These are phyloP conservation scores for Saccharomycopsis javanensis DNA, from an alignment of 805 yeast species.

Conservation along the genomic window DNA sequence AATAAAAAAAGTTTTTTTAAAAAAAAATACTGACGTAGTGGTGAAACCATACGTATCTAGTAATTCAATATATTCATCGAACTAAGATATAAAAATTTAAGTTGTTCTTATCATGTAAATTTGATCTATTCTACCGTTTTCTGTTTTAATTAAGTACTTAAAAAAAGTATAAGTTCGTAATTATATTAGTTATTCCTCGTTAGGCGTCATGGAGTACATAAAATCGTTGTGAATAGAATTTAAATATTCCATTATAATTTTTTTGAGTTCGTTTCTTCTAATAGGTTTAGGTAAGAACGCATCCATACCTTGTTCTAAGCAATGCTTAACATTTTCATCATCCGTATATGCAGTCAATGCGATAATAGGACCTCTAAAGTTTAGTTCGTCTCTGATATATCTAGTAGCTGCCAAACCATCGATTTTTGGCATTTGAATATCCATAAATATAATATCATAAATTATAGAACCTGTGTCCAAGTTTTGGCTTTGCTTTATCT, in stretches of 20 bases:
- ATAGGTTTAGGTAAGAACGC: conserved; percentile 88
- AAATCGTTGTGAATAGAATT: conserved; percentile 10
- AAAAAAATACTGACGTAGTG: no score
- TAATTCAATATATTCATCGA: no score
- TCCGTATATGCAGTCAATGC: conserved; percentile 96
- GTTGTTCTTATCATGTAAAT: no score
- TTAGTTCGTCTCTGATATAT: conserved; percentile 53
- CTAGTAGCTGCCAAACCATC: conserved; percentile 85
- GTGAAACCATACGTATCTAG: no score
- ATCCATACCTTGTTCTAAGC: conserved; percentile 85
- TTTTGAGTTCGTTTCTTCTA: conserved; percentile 55
- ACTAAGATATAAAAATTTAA: no score
- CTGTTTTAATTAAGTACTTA: no score
- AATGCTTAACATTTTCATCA: conserved; percentile 76
- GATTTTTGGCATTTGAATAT: conserved; percentile 91
- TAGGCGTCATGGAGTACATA: conserved; percentile 12
- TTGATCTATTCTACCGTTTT: no score
- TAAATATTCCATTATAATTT: conserved; percentile 22
- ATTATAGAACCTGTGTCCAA: conserved; percentile 8
- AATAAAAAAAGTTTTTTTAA: no score
- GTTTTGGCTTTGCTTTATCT: conserved; percentile 27
- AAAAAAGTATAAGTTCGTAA: no score
- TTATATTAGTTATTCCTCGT: conserved; percentile 5
- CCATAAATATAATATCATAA: conserved; percentile 79
- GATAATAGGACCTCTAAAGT: conserved; percentile 66